These are phyloP conservation scores for Xerocomus spinulosus DNA, from an alignment of 768 basidiomycete species.

Conservation along the genomic window DNA sequence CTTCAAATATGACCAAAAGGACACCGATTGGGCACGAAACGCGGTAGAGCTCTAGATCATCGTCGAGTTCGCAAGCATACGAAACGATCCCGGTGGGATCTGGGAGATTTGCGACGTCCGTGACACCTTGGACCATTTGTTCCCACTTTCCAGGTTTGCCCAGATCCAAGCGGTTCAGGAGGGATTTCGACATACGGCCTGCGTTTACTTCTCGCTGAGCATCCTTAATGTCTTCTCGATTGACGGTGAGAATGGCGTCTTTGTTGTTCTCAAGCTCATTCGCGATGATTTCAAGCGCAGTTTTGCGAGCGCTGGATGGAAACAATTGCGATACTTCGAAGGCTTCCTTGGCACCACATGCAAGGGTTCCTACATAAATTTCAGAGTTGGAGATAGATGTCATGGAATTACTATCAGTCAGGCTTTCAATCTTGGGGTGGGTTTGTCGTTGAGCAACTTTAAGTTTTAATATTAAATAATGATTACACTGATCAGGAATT, in stretches of 20 bases:
- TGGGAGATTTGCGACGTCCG: conserved; percentile 79
- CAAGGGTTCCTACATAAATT: conserved; percentile 52
- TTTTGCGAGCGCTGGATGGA: conserved; percentile 57
- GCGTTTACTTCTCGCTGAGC: conserved; percentile 74
- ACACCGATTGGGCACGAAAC: conserved; percentile 97
- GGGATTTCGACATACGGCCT: conserved; percentile 76
- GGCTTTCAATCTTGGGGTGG: no score
- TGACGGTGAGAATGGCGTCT: conserved; percentile 71
- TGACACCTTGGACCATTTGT: conserved; percentile 85
- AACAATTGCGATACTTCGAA: conserved; percentile 88
- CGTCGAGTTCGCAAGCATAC: conserved; percentile 88
- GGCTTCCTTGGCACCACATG: conserved; percentile 72
- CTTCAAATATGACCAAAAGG: conserved; percentile 94
- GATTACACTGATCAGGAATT: no score
- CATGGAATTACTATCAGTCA: no score
- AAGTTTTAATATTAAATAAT: no score
- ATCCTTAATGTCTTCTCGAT: conserved; percentile 76
- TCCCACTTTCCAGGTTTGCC: conserved; percentile 84
- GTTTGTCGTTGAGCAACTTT: no score
- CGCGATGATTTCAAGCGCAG: conserved; percentile 67
- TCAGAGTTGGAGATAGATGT: no score
- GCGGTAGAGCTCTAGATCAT: conserved; percentile 82
- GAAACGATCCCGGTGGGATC: conserved; percentile 84
- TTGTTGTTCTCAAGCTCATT: conserved; percentile 61
- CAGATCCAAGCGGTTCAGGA: conserved; percentile 85